Evolutionary conservation across 2,329 filamentous ascomycete genomes (phyloP).

Genomic region (Clonostachys chloroleuca): DNA sequence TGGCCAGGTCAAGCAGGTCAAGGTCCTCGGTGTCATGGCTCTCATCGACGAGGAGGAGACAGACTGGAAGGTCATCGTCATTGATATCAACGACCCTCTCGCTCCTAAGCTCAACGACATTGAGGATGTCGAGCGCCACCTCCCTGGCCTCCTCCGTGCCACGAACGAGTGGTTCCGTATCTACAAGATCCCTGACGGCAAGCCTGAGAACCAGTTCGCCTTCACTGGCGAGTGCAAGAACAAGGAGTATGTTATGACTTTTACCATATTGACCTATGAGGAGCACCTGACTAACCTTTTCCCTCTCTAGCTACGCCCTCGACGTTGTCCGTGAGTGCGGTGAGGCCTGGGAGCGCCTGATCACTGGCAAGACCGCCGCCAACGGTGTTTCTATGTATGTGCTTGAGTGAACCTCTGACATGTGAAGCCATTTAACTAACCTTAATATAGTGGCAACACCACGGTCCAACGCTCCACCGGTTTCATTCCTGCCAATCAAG

Average conservation of each 20-base stretch:
- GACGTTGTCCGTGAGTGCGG: constrained; percentile 94
- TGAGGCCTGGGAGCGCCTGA: constrained; percentile 95
- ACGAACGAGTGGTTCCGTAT: constrained; percentile 99
- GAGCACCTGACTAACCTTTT: neutral
- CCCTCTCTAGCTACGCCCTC: constrained; percentile 70
- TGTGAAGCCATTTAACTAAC: constrained; percentile 17
- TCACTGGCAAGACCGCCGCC: constrained; percentile 79
- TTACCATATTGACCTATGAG: neutral
- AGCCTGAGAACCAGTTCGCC: constrained; percentile 99
- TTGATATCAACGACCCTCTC: constrained; percentile 95
- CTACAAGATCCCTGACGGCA: constrained; percentile 99
- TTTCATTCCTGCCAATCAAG: constrained; percentile 64
- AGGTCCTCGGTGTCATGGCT: constrained; percentile 98
- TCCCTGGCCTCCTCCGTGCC: constrained; percentile 91
- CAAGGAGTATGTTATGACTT: constrained; percentile 65
- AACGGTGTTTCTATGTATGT: constrained; percentile 81
- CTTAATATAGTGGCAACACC: constrained; percentile 67
- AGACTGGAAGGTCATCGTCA: constrained; percentile 99
- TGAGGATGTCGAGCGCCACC: constrained; percentile 97
- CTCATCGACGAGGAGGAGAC: constrained; percentile 99
- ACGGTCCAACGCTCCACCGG: constrained; percentile 69
- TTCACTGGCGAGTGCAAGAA: constrained; percentile 99
- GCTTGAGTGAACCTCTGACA: neutral
- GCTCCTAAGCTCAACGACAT: constrained; percentile 96
- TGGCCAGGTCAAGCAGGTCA: constrained; percentile 99